Conservation (phyloP, 257 asterid genomes). For the Solanum rostratum region DNA sequence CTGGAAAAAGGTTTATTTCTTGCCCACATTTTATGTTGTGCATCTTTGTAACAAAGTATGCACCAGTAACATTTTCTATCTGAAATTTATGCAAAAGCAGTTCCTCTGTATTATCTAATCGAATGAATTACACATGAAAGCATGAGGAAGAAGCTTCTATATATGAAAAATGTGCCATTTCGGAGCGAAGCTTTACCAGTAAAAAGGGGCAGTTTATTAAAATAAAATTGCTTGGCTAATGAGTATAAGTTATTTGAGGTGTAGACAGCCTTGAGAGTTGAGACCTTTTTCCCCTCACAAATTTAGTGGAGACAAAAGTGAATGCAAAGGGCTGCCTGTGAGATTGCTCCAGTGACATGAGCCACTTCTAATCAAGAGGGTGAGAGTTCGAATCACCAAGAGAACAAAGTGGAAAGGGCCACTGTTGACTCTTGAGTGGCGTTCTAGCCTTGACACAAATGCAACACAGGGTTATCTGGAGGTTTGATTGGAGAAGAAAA, state of each 20-base stretch:
- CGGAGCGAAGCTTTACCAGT: background rate
- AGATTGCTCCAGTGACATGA: background rate
- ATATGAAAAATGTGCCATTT: background rate
- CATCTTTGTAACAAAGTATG: background rate
- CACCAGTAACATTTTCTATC: background rate
- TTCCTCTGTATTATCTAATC: background rate
- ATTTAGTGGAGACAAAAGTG: background rate
- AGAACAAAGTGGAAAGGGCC: background rate
- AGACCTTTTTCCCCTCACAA: background rate
- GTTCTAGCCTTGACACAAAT: no score
- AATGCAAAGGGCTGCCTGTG: background rate
- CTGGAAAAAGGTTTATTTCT: slow-evolving; percentile 58
- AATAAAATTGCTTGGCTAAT: background rate
- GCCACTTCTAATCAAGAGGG: background rate
- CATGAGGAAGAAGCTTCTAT: background rate
- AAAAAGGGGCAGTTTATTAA: background rate
- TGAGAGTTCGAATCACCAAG: background rate
- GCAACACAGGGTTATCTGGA: background rate
- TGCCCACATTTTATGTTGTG: background rate
- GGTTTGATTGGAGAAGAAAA: background rate
- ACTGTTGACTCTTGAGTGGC: background rate
- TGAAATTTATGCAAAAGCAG: background rate
- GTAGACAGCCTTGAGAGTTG: background rate
- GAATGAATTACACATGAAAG: background rate
- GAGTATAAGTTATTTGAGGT: background rate